Conservation (phyloP, 345 rosid species). For the Eucalyptus curtisii region DNA sequence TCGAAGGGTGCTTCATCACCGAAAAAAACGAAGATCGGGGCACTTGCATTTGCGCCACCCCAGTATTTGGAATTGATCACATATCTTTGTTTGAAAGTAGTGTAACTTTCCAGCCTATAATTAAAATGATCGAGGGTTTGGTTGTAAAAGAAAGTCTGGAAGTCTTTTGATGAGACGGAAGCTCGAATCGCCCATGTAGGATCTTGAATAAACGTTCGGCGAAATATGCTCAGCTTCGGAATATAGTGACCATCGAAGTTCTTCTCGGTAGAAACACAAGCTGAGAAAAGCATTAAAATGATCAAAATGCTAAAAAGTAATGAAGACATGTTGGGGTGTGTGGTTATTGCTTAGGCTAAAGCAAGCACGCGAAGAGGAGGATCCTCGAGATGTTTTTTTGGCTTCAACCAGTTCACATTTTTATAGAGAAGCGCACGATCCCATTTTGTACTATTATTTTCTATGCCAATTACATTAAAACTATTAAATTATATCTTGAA, state of each 20-base stretch:
- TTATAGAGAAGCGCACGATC: no score
- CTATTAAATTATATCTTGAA: no score
- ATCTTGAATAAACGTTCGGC: background rate
- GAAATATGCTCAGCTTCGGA: background rate
- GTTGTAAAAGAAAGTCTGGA: background rate
- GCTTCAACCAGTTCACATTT: no score
- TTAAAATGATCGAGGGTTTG: background rate
- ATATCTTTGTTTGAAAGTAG: background rate
- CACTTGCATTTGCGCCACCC: background rate
- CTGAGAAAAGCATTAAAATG: background rate
- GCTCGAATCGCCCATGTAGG: background rate
- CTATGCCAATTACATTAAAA: no score
- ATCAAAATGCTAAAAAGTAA: background rate
- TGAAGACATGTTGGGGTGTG: background rate
- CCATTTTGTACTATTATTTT: no score
- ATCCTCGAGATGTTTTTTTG: no score
- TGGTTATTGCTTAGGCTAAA: no score
- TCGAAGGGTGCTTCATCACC: background rate
- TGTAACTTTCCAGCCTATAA: background rate
- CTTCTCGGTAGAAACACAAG: background rate
- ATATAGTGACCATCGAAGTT: background rate
- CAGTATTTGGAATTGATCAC: background rate
- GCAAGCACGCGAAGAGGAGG: no score
- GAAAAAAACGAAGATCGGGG: background rate
- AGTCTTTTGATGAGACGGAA: background rate